Evolutionary conservation across 257 asterid species (phyloP), one percentile per base, ranked within the genome.

Genomic region (Dorcoceras hygrometricum): DNA sequence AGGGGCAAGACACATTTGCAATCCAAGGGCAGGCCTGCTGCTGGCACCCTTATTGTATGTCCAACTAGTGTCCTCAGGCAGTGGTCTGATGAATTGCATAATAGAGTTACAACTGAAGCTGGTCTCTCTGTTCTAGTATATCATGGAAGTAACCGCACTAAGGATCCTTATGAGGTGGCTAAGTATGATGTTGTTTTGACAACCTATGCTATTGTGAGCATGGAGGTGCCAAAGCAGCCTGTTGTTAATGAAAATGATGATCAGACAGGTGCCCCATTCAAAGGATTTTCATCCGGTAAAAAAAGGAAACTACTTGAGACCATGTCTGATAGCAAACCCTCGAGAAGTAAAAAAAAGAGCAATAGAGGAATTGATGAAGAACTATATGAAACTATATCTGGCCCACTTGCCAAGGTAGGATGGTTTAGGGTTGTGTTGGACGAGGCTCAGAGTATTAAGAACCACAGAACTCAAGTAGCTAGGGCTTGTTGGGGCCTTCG

Each of bases 401-500:
- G 97, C 61, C 95, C 99, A 16, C 97, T 94, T 80, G 99, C 96
- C 73, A 84, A 81, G 77, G 99, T 94, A 65, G 90, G 95, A 73
- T 94, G 99, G 99, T 94, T 90, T 80, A 87, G 99, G 81, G 96
- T 94, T 65, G 93, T 94, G 68, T 70, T 94, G 68, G 99, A 94
- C 65, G 99, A 94, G 89, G 99, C 99, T 68, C 99, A 94, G 73
- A 88, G 97, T 84, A 94, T 94, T 59, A 94, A 94, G 86, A 94
- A 94, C 76, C 88, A 87, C 72, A 79, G 95, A 71, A 94, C 99
- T 71, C 95, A 90, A 80, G 95, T 79, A 18, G 97, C 99, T 63
- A 85, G 99, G 86, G 96, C 99, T 60, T 94, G 99, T 76, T 94
- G 99, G 97, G 99, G 97, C 73, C 97, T 94, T 59, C 97, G 97